Conservation (phyloP, 805 yeast species). For the Spathaspora arborariae region DNA sequence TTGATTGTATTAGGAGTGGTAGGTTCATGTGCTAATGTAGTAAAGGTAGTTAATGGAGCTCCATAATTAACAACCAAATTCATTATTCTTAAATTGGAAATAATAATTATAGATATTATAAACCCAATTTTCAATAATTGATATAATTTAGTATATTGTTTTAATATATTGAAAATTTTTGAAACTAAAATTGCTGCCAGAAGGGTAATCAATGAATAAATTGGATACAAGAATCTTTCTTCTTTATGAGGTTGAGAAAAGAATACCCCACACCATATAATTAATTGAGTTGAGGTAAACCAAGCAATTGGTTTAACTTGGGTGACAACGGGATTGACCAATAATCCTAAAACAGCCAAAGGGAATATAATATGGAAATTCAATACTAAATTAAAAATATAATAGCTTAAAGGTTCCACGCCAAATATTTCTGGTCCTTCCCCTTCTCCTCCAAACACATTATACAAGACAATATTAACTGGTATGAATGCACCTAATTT, state of each 20-base stretch:
- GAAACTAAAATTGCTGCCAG: slow-evolving; percentile 53
- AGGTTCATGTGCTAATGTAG: slow-evolving; percentile 21
- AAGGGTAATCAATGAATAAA: slow-evolving; percentile 65
- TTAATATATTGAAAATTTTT: slow-evolving; percentile 7
- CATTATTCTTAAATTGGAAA: slow-evolving; percentile 46
- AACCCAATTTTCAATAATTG: neutral
- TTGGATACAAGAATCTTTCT: slow-evolving; percentile 85
- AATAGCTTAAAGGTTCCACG: slow-evolving; percentile 73
- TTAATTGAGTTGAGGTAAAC: slow-evolving; percentile 42
- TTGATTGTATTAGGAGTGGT: neutral
- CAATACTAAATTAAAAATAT: slow-evolving; percentile 60
- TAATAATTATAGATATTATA: slow-evolving; percentile 3
- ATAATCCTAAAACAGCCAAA: slow-evolving; percentile 38
- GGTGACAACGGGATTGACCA: slow-evolving; percentile 19
- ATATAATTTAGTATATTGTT: neutral
- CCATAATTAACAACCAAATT: slow-evolving; percentile 65
- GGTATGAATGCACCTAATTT: slow-evolving; percentile 62
- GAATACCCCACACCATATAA: slow-evolving; percentile 68
- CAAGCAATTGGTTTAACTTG: slow-evolving; percentile 10
- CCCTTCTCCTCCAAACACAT: slow-evolving; percentile 63
- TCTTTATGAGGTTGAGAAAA: slow-evolving; percentile 84
- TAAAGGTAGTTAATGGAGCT: slow-evolving; percentile 65
- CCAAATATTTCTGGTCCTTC: slow-evolving; percentile 93
- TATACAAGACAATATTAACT: slow-evolving; percentile 75
- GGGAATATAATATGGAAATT: slow-evolving; percentile 64